Conservation (phyloP, 495 filamentous ascomycete genomes). For the Immersiella caudata region DNA sequence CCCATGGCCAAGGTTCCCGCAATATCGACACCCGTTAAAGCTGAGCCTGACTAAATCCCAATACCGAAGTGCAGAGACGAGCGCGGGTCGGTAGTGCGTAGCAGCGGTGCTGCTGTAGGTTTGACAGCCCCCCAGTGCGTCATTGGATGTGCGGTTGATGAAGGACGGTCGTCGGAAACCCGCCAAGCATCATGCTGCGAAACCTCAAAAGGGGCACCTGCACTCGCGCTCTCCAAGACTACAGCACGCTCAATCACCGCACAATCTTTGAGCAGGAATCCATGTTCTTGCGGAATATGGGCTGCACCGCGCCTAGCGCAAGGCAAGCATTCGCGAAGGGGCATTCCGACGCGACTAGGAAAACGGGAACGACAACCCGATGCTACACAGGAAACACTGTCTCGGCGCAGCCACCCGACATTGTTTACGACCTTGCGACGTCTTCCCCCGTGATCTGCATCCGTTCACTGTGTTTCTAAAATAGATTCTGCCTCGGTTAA, state of each 20-base stretch:
- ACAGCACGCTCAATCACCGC: not conserved
- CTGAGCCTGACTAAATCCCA: not conserved
- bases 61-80: constrained; percentile 26
- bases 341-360: not conserved
- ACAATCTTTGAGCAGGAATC: not conserved
- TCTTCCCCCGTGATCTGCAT: not conserved
- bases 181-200: constrained; percentile 4
- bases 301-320: not conserved
- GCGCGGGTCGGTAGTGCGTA: constrained; percentile 27
- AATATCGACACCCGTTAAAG: constrained; percentile 28
- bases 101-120: not conserved
- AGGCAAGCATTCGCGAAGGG: not conserved
- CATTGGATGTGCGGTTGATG: not conserved
- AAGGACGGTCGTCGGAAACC: not conserved
- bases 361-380: not conserved
- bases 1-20: constrained; percentile 30
- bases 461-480: not conserved
- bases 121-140: not conserved
- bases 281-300: not conserved
- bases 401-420: not conserved
- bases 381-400: not conserved
- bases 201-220: not conserved
- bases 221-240: not conserved
- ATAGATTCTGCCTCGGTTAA: not conserved
- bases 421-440: not conserved